Percentiles rank a stretch among this genome's conserved stretches.
These are phyloP conservation scores for Aspergillus latus DNA, from an alignment of 2,329 filamentous ascomycete species.

Conservation along the genomic window DNA sequence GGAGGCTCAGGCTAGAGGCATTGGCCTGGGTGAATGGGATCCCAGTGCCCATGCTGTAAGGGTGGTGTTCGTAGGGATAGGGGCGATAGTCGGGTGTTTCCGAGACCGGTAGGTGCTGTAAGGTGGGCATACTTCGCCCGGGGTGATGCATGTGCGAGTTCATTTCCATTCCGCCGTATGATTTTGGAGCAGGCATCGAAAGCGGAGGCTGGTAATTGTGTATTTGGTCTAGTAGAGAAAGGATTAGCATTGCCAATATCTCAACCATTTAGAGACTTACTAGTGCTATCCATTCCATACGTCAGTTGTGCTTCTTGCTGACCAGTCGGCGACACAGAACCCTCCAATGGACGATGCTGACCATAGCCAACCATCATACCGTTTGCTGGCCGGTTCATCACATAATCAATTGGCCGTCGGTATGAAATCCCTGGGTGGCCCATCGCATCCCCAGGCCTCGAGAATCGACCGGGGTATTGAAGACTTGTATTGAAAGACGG, in stretches of 20 bases:
- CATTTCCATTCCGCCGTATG: constrained; percentile 29
- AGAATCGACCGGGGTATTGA: constrained; percentile 31
- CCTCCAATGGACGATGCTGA: constrained; percentile 31
- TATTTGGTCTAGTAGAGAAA: constrained; percentile 27
- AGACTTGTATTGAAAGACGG: constrained; percentile 31
- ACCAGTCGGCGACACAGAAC: constrained; percentile 36
- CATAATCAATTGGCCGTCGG: constrained; percentile 33
- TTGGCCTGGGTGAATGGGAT: constrained; percentile 36
- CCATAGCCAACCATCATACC: constrained; percentile 32
- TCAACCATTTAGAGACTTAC: constrained; percentile 20
- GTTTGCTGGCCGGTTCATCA: constrained; percentile 25
- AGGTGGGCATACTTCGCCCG: constrained; percentile 28
- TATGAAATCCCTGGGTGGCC: constrained; percentile 29
- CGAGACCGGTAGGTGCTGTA: constrained; percentile 36
- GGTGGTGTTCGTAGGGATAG: constrained; percentile 31
- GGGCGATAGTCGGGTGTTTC: constrained; percentile 37
- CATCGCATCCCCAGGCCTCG: constrained; percentile 27
- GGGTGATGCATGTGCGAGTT: constrained; percentile 28
- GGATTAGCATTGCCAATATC: background rate
- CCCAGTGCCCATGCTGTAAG: constrained; percentile 28
- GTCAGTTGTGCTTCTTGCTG: constrained; percentile 28
- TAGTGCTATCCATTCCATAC: constrained; percentile 31
- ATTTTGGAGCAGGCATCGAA: constrained; percentile 29
- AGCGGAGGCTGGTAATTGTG: constrained; percentile 30
- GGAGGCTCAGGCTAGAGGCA: constrained; percentile 37